Conservation (phyloP, 192 early-diverging fungal species). For the Coemansia furcata region DNA sequence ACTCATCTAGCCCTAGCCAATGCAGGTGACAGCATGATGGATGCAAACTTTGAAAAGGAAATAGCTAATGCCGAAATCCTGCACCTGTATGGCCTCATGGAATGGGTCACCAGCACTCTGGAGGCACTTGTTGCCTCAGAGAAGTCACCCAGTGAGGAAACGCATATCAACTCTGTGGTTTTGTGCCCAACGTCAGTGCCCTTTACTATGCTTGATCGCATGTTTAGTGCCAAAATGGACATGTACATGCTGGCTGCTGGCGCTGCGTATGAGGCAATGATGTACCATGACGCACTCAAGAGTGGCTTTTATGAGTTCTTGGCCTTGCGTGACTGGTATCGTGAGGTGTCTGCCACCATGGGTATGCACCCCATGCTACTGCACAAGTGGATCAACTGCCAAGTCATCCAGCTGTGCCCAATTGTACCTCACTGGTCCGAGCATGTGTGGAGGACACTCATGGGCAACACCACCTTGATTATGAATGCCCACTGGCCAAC, state of each 20-base stretch:
- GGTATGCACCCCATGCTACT: conserved; percentile 90
- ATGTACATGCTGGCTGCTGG: conserved; percentile 66
- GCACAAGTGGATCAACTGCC: conserved; percentile 76
- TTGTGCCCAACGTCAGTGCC: conserved; percentile 55
- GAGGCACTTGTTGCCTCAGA: conserved; percentile 54
- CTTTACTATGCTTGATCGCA: conserved; percentile 70
- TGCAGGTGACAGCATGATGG: conserved; percentile 93
- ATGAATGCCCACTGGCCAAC: conserved; percentile 68
- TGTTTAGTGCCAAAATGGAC: conserved; percentile 93
- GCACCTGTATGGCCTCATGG: conserved; percentile 82
- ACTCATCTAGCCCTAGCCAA: conserved; percentile 93
- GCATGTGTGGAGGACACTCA: conserved; percentile 79
- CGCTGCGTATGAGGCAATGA: conserved; percentile 71
- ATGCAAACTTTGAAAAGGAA: conserved; percentile 97
- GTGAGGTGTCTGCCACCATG: conserved; percentile 63
- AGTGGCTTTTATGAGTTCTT: conserved; percentile 87
- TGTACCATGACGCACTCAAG: conserved; percentile 92
- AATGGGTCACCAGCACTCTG: conserved; percentile 83
- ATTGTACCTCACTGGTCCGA: conserved; percentile 95
- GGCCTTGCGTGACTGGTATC: conserved; percentile 83
- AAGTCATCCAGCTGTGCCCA: conserved; percentile 82
- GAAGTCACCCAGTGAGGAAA: conserved; percentile 40
- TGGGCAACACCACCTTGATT: conserved; percentile 72
- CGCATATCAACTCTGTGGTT: conserved; percentile 34
- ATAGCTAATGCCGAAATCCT: conserved; percentile 96